These are phyloP conservation scores for Colletotrichum godetiae DNA, from an alignment of 2,329 filamentous ascomycete species.

Conservation along the genomic window DNA sequence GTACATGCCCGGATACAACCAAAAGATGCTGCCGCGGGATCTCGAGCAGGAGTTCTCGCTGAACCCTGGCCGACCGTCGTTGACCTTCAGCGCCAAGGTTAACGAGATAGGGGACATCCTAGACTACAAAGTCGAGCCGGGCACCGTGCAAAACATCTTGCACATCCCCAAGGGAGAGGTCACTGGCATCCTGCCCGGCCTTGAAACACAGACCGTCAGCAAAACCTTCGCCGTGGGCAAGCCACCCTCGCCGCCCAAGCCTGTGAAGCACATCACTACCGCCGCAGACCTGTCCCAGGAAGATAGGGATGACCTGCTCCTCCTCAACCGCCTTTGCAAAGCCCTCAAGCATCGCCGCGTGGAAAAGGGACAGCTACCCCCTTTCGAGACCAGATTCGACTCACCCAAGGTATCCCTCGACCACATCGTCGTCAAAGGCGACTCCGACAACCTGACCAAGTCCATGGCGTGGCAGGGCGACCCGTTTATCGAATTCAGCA, in stretches of 20 bases:
- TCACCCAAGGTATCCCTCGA: slow-evolving; percentile 56
- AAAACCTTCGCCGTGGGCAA: slow-evolving; percentile 48
- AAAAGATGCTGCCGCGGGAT: slow-evolving; percentile 66
- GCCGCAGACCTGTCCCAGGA: slow-evolving; percentile 53
- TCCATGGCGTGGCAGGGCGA: slow-evolving; percentile 55
- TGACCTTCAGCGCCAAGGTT: slow-evolving; percentile 73
- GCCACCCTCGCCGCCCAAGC: slow-evolving; percentile 37
- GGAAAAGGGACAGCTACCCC: slow-evolving; percentile 35
- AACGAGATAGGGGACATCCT: slow-evolving; percentile 64
- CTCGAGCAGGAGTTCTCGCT: slow-evolving; percentile 64
- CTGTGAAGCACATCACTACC: slow-evolving; percentile 56
- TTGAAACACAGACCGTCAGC: neutral
- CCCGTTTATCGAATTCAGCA: slow-evolving; percentile 60
- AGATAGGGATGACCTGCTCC: slow-evolving; percentile 58
- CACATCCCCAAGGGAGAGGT: slow-evolving; percentile 57
- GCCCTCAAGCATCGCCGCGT: slow-evolving; percentile 50
- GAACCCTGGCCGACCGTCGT: slow-evolving; percentile 58
- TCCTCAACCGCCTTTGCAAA: slow-evolving; percentile 59
- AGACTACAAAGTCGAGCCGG: slow-evolving; percentile 65
- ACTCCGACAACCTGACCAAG: slow-evolving; percentile 29
- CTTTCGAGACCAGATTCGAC: neutral
- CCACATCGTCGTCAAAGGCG: slow-evolving; percentile 35
- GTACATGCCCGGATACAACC: slow-evolving; percentile 68
- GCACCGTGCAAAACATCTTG: slow-evolving; percentile 64
- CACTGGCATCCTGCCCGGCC: slow-evolving; percentile 27